These are phyloP conservation scores for Zea luxurians DNA, from an alignment of 176 grass and related monocot genomes.

Conservation along the genomic window DNA sequence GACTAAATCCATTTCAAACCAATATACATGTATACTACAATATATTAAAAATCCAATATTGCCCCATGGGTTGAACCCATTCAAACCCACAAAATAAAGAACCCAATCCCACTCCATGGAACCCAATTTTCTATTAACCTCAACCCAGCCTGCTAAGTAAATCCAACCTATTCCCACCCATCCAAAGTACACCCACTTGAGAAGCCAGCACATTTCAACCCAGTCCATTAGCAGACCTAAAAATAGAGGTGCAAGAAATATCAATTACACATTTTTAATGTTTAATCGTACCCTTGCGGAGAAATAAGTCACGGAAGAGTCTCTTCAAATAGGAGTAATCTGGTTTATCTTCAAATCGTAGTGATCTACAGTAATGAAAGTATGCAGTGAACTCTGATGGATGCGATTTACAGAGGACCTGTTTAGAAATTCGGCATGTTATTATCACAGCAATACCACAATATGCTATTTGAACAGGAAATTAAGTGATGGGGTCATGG, in stretches of 20 bases:
- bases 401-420: constrained; percentile 71
- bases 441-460: neutral
- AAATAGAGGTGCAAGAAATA: neutral
- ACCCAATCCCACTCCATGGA: too few species aligned
- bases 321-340: constrained; percentile 86
- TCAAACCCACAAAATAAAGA: too few species aligned
- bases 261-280: neutral
- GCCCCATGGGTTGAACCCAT: too few species aligned
- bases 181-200: too few species aligned
- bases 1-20: too few species aligned
- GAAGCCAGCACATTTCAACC: too few species aligned
- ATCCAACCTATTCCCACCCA: too few species aligned
- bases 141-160: too few species aligned
- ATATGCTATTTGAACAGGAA: neutral
- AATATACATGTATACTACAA: too few species aligned
- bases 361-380: constrained; percentile 84
- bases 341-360: constrained; percentile 91
- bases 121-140: too few species aligned
- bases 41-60: too few species aligned
- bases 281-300: constrained; percentile 61
- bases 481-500: neutral
- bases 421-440: constrained; percentile 8
- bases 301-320: constrained; percentile 81
- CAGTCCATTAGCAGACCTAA: neutral
- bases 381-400: constrained; percentile 71